Conservation (phyloP, 441 rosid species). For the Adansonia grandidieri region DNA sequence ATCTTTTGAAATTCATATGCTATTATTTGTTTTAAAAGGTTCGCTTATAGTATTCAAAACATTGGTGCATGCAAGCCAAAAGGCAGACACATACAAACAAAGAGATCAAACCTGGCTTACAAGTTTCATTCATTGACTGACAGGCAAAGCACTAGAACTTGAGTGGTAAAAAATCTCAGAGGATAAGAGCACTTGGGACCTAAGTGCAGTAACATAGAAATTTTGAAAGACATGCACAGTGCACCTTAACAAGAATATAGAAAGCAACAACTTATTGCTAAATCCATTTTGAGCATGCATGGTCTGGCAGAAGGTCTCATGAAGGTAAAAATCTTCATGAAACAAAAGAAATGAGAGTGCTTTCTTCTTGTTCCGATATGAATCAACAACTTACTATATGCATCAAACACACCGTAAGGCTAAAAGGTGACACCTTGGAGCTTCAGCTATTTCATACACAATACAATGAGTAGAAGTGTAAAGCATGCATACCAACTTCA, state of each 20-base stretch:
- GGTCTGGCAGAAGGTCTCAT: neutral
- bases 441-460: slow-evolving; percentile 2
- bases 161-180: neutral
- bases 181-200: neutral
- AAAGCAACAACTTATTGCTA: slow-evolving; percentile 11
- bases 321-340: slow-evolving; percentile 1
- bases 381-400: slow-evolving; percentile 6
- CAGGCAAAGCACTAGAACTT: slow-evolving; percentile 20
- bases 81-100: slow-evolving; percentile 1
- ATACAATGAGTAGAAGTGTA: neutral
- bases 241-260: neutral
- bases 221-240: neutral
- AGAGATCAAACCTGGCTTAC: neutral
- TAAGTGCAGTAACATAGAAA: neutral
- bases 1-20: slow-evolving; percentile 11
- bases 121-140: neutral
- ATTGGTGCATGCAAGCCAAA: neutral
- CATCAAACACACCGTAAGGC: slow-evolving; percentile 12
- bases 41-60: neutral
- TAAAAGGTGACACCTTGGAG: slow-evolving; percentile 2
- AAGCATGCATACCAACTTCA: slow-evolving; percentile 15
- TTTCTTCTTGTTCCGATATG: neutral
- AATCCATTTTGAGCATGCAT: neutral
- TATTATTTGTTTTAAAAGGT: neutral
- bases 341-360: slow-evolving; percentile 4